Evolutionary conservation across 306 rosid species (phyloP).

Genomic region (Dryas drummondii): DNA sequence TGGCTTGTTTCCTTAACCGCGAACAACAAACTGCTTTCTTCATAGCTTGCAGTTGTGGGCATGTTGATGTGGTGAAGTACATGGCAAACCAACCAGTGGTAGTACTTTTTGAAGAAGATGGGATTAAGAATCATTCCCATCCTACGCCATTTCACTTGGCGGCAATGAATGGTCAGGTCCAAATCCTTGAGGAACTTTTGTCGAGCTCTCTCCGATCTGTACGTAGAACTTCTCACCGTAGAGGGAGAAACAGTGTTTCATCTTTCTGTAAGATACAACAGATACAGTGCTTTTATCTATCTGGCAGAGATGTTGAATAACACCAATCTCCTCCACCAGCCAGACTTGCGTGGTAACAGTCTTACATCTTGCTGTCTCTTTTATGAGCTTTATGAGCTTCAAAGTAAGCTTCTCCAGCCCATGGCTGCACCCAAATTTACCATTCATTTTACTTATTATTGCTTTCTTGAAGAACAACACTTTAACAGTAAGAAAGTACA

Average conservation of each 20-base stretch:
- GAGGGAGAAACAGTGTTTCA: conserved; percentile 72
- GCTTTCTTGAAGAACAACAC: too few species aligned
- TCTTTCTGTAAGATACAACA: conserved; percentile 57
- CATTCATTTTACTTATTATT: not conserved
- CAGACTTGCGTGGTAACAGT: conserved; percentile 54
- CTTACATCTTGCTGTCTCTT: conserved; percentile 56
- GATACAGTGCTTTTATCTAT: conserved; percentile 44
- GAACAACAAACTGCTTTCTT: conserved; percentile 39
- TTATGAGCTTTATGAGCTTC: not conserved
- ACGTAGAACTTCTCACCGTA: conserved; percentile 39
- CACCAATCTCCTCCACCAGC: conserved; percentile 35
- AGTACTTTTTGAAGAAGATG: conserved; percentile 25
- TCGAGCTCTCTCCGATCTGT: conserved; percentile 32
- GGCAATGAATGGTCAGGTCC: conserved; percentile 43
- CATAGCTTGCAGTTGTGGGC: conserved; percentile 57
- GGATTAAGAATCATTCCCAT: conserved; percentile 40
- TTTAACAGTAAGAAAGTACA: too few species aligned
- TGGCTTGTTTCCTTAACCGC: conserved; percentile 36
- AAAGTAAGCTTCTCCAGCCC: not conserved
- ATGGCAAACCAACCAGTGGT: conserved; percentile 37
- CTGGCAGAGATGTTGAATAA: conserved; percentile 44
- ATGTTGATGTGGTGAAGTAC: conserved; percentile 47
- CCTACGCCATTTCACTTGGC: conserved; percentile 64
- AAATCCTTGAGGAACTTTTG: conserved; percentile 47
- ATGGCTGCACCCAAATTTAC: too few species aligned